Conservation (phyloP, 768 basidiomycete genomes). For the Pleurotus ostreatus region DNA sequence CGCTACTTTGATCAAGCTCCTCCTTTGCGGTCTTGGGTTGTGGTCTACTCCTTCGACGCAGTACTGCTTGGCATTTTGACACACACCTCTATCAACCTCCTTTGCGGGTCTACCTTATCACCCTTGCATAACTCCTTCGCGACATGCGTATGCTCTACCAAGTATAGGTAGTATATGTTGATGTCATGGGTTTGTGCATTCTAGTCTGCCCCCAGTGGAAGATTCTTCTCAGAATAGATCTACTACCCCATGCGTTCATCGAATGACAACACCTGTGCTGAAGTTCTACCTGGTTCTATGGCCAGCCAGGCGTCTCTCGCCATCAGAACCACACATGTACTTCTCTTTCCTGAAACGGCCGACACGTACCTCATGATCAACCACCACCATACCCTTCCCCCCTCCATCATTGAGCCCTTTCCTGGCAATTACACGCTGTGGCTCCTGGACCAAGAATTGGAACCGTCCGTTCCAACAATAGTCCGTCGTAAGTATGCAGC, state of each 20-base stretch:
- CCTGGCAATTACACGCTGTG: background rate
- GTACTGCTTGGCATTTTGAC: too few relatives aligned
- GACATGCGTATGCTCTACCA: background rate
- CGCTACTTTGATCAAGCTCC: background rate
- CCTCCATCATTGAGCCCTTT: background rate
- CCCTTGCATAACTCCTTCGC: background rate
- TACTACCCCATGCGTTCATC: background rate
- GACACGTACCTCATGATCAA: background rate
- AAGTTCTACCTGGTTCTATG: background rate
- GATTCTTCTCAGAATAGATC: background rate
- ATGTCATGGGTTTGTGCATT: background rate
- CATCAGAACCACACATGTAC: background rate
- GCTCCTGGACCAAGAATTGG: background rate
- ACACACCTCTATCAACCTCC: too few relatives aligned
- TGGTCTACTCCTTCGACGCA: background rate
- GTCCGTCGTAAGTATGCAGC: too few relatives aligned
- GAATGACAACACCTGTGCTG: background rate
- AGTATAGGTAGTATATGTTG: background rate
- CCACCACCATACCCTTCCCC: background rate
- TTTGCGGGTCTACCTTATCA: conserved; percentile 1
- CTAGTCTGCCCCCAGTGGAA: background rate
- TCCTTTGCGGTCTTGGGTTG: background rate
- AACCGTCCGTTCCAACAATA: background rate
- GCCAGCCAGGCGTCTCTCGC: background rate
- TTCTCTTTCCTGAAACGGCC: background rate